Conservation (phyloP, 208 protist genomes). For the Leptomonas pyrrhocoris region DNA sequence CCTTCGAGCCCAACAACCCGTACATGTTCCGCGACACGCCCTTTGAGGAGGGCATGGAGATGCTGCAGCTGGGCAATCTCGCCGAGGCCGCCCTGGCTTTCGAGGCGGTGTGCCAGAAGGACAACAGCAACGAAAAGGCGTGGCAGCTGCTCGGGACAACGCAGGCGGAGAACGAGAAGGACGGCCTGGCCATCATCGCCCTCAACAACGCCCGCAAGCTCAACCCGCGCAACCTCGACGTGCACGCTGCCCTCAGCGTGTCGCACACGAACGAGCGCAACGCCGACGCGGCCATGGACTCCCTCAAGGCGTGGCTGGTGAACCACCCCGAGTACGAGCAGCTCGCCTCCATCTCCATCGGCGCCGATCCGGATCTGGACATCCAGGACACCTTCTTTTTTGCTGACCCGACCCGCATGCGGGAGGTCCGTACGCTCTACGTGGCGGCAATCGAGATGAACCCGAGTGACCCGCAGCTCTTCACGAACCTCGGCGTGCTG, state of each 20-base stretch:
- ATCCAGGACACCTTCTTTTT: slow-evolving; percentile 76
- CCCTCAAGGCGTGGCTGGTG: slow-evolving; percentile 77
- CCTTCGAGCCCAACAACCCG: slow-evolving; percentile 89
- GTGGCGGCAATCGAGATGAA: slow-evolving; percentile 81
- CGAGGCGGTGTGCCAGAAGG: slow-evolving; percentile 86
- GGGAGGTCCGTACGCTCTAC: slow-evolving; percentile 72
- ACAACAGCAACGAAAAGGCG: slow-evolving; percentile 66
- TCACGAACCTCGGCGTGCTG: slow-evolving; percentile 81
- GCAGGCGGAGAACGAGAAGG: slow-evolving; percentile 93
- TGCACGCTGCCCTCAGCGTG: slow-evolving; percentile 77
- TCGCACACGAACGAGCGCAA: slow-evolving; percentile 91
- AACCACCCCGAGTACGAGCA: slow-evolving; percentile 83
- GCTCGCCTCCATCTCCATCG: slow-evolving; percentile 63
- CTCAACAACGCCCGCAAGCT: slow-evolving; percentile 81
- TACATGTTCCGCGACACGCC: slow-evolving; percentile 82
- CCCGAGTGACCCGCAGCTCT: slow-evolving; percentile 69
- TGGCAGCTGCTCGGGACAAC: slow-evolving; percentile 84
- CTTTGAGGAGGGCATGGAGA: slow-evolving; percentile 72
- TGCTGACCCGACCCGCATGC: slow-evolving; percentile 61
- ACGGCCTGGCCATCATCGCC: slow-evolving; percentile 83
- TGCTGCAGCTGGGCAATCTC: slow-evolving; percentile 78
- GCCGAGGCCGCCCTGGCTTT: slow-evolving; percentile 89
- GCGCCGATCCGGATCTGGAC: slow-evolving; percentile 47
- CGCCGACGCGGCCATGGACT: slow-evolving; percentile 65
- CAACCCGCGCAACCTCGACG: slow-evolving; percentile 66